These are phyloP conservation scores for Coemansia sp. DNA, from an alignment of 192 early-diverging fungal species.

Conservation along the genomic window DNA sequence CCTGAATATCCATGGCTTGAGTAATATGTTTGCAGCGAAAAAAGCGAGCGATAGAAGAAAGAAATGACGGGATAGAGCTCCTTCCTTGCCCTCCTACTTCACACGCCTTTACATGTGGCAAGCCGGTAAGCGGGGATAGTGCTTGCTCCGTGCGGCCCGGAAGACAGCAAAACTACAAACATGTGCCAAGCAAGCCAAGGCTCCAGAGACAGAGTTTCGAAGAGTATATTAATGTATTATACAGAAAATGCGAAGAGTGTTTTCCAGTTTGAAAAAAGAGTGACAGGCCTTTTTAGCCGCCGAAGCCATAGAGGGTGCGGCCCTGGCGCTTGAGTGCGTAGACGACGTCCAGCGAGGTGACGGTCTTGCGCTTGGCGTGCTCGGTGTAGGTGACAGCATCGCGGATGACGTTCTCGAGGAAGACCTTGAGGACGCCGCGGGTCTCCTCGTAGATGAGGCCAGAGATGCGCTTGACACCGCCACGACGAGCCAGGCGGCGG, in stretches of 20 bases:
- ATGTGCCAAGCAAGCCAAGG: background rate
- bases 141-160: background rate
- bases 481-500: conserved; percentile 98
- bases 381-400: conserved; percentile 99
- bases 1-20: conserved; percentile 54
- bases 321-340: conserved; percentile 98
- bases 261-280: background rate
- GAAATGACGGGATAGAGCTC: too few species aligned
- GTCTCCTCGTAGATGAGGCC: conserved; percentile 99
- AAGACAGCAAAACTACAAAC: background rate
- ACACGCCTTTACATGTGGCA: background rate
- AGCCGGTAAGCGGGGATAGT: too few species aligned
- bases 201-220: background rate
- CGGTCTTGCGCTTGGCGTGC: conserved; percentile 98
- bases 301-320: conserved; percentile 88
- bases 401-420: conserved; percentile 99
- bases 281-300: conserved; percentile 81
- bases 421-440: conserved; percentile 94
- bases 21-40: background rate
- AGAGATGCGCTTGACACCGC: conserved; percentile 99
- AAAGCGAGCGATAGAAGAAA: background rate
- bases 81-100: background rate
- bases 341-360: conserved; percentile 99
- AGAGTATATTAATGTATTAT: background rate
- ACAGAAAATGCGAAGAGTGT: background rate